A percentile compares a stretch with the other conserved stretches of the same genome.
Evolutionary conservation across 352 stramenopile genomes (phyloP).

Genomic region (Pythium grandisporangium): DNA sequence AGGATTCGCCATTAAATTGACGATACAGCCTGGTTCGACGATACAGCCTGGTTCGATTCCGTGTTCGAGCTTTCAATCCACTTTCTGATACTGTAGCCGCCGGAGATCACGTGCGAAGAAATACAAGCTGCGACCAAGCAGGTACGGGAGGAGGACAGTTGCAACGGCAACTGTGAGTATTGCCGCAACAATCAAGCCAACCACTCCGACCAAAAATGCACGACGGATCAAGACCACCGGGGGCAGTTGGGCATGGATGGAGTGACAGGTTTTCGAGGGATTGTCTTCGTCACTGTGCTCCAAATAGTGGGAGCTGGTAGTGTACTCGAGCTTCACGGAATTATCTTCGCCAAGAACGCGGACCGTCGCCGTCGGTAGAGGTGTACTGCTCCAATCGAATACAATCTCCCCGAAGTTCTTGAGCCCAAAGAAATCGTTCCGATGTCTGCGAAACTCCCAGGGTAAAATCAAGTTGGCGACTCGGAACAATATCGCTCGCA

Average conservation of each 20-base stretch:
- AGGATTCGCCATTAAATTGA: too few species aligned
- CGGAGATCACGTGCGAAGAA: too few species aligned
- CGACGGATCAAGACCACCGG: slow-evolving; percentile 8
- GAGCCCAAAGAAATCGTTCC: slow-evolving; percentile 25
- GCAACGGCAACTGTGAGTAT: too few species aligned
- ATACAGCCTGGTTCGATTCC: too few species aligned
- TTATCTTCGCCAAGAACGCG: slow-evolving; percentile 14
- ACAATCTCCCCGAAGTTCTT: slow-evolving; percentile 67
- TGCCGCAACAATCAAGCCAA: too few species aligned
- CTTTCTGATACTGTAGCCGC: too few species aligned
- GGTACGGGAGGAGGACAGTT: too few species aligned
- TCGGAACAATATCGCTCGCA: slow-evolving; percentile 2
- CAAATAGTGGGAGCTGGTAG: slow-evolving; percentile 16
- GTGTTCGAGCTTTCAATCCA: too few species aligned
- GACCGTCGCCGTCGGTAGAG: slow-evolving; percentile 15
- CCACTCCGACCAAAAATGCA: slow-evolving; percentile 3
- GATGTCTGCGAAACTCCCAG: slow-evolving; percentile 18
- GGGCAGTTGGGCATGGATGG: slow-evolving; percentile 13
- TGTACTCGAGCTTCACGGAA: slow-evolving; percentile 12
- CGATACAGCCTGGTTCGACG: too few species aligned
- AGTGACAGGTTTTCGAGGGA: slow-evolving; percentile 6
- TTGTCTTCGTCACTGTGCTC: slow-evolving; percentile 3
- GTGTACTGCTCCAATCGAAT: slow-evolving; percentile 43
- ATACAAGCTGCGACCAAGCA: too few species aligned
- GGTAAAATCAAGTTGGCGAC: slow-evolving; percentile 17